Evolutionary conservation across 1,284 basidiomycete species (phyloP), one percentile per base, ranked within the genome.

Genomic region (Sporisorium iseilematis-ciliati): DNA sequence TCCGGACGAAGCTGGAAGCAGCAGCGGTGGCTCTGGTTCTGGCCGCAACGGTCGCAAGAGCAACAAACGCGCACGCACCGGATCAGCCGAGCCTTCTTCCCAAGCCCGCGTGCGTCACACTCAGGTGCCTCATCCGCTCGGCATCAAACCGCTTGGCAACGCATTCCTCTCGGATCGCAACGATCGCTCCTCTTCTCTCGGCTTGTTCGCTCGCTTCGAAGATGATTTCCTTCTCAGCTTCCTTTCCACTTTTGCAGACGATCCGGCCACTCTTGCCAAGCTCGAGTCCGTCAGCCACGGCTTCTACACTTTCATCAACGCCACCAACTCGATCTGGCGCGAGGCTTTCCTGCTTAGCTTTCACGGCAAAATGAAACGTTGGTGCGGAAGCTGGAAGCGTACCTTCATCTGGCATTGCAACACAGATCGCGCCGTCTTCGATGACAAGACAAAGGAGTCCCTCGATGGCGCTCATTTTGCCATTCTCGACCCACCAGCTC

Each of bases 331-430:
- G 0, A 56, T 79, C 18, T 83, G 82, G 82, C 71, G 77, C 14
- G 79, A 82, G 11, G 52, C 71, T 16, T 79, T 77, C 57, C 35
- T 81, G 12, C 40, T 60, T 6, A 33, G 53, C 29, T 77, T 77
- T 48, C 43, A 72, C 14, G 79, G 74, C n/a, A 57, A 59, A 26
- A 66, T 82, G 50, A 61, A 60, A 35, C 49, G 58, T 3, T 83
- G 82, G 82, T 68, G 62, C n/a, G 82, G 81, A 23, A 82, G 76
- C 59, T 83, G 82, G 82, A 80, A 79, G 50, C 68, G 65, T 21
- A 79, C 80, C 33, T 82, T 75, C 51, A 60, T 70, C 26, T 70
- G 66, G 57, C 67, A 71, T 23, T 43, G 61, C 49, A 65, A 66
- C 52, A 63, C 64, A 52, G 42, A 65, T 35, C 42, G 63, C 20